These are phyloP conservation scores for Oleoguttula mirabilis DNA, from an alignment of 495 filamentous ascomycete genomes.

Conservation along the genomic window DNA sequence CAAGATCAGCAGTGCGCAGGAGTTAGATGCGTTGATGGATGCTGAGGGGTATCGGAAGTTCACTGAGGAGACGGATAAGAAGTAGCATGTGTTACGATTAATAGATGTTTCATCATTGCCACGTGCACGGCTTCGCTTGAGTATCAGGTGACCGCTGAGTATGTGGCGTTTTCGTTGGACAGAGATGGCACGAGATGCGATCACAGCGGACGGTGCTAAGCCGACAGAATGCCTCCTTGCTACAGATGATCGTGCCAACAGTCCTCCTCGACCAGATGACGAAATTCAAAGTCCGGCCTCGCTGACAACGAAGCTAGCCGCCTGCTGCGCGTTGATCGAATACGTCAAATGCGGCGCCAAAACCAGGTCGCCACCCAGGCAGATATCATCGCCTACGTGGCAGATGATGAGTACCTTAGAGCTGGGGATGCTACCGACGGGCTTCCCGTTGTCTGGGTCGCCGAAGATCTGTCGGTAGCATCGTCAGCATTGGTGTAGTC, in stretches of 20 bases:
- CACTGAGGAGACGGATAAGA: conserved; percentile 38
- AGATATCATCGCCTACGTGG: conserved; percentile 22
- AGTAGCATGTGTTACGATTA: too few relatives aligned
- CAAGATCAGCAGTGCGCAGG: conserved; percentile 53
- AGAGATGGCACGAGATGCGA: too few relatives aligned
- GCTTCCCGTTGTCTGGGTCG: conserved; percentile 23
- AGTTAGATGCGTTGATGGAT: conserved; percentile 65
- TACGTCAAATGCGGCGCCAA: conserved; percentile 24
- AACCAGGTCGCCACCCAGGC: conserved; percentile 13
- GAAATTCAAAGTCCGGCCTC: conserved; percentile 4
- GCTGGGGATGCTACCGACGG: conserved; percentile 19
- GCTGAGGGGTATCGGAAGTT: conserved; percentile 59
- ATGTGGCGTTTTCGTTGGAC: too few relatives aligned
- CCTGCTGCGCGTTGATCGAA: conserved; percentile 4
- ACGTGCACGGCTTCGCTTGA: background rate
- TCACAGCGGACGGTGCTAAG: too few relatives aligned
- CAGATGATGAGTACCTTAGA: conserved; percentile 23
- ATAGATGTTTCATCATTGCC: too few relatives aligned
- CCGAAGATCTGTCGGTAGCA: conserved; percentile 19
- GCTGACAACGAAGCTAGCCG: conserved; percentile 4
- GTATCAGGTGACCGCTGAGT: too few relatives aligned
- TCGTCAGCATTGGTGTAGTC: background rate
- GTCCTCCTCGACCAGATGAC: too few relatives aligned
- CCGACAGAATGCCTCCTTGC: too few relatives aligned
- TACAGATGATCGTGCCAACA: too few relatives aligned